Conservation (phyloP, 805 yeast genomes). For the Schizosaccharomyces japonicus region DNA sequence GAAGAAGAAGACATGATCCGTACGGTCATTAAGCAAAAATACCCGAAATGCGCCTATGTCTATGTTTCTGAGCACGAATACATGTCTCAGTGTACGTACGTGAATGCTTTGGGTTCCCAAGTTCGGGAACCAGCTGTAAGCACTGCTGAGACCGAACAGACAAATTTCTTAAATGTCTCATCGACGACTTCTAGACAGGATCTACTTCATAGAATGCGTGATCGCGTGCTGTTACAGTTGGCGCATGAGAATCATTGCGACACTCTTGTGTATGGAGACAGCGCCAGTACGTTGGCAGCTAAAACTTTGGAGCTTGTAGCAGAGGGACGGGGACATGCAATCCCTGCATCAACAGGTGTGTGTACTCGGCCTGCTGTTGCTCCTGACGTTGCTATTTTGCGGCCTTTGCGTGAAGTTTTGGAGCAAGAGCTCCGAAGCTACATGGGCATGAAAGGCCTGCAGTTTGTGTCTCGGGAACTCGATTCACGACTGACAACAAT, state of each 20-base stretch:
- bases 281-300: conserved; percentile 1
- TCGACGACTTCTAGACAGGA: neutral
- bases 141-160: neutral
- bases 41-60: neutral
- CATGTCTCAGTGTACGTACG: neutral
- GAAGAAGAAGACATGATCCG: neutral
- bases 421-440: conserved; percentile 42
- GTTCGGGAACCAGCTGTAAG: neutral
- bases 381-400: conserved; percentile 20
- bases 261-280: neutral
- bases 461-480: conserved; percentile 8
- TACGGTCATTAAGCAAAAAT: neutral
- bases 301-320: conserved; percentile 38
- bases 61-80: neutral
- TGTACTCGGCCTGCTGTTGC: neutral
- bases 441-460: conserved; percentile 21
- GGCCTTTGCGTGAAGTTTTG: conserved; percentile 58
- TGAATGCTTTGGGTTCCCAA: no score
- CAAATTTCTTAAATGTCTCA: neutral
- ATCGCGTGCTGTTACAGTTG: neutral
- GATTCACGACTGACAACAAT: conserved; percentile 9
- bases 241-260: neutral
- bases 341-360: conserved; percentile 18
- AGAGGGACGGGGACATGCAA: conserved; percentile 59
- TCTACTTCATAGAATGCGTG: neutral